Base-by-base conservation (phyloP, 2,329 filamentous ascomycete species). In the Xylariaceae sp. region DNA sequence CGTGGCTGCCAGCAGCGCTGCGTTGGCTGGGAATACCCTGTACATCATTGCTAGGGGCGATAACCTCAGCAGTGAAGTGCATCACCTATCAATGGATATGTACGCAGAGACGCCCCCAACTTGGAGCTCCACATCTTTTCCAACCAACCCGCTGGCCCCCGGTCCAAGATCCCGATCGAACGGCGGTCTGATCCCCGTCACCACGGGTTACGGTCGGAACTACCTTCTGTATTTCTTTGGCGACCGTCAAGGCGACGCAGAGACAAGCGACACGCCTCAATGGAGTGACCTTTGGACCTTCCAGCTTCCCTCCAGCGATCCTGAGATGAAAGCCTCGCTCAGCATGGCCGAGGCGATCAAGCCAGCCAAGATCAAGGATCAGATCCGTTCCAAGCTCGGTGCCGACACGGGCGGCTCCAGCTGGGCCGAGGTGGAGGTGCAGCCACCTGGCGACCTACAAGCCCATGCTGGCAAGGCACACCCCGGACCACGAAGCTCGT, bases 211-310 rank as follows among this genome's bases (percentile, higher is more conserved):
- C 45, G 74, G 74, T 4, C 65, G 75, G 9, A 62, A 71, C 31
- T 78, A 76, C 50, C 63, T 79, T 1, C 56, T 77, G 2, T 70
- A 73, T 31, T 57, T 78, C 41, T 69, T 75, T 12, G 74, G 75
- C 6, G 62, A 64, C 30, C 40, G 43, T 13, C 54, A 49, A 8
- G 55, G 51, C n/a, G 39, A 33, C 56, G 34, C 41, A 18, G 46
- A 49, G 15, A 43, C 53, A 7, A 17, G 16, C 7, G 54, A 47
- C 4, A 40, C 49, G 3, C 48, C 52, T 8, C 57, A 59, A 35
- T 63, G 62, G 33, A 54, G 50, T 35, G 74, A 77, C 44, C 64
- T 78, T 3, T 78, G 73, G 73, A 65, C 71, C 1, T 65, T 77
- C 42, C 74, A 78, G 52, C 59, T 79, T 3, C 67, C 70, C 3